Percentiles rank a stretch among this genome's conserved stretches.
These are phyloP conservation scores for Ceratocystis harringtonii DNA, from an alignment of 2,329 filamentous ascomycete species.

Conservation along the genomic window DNA sequence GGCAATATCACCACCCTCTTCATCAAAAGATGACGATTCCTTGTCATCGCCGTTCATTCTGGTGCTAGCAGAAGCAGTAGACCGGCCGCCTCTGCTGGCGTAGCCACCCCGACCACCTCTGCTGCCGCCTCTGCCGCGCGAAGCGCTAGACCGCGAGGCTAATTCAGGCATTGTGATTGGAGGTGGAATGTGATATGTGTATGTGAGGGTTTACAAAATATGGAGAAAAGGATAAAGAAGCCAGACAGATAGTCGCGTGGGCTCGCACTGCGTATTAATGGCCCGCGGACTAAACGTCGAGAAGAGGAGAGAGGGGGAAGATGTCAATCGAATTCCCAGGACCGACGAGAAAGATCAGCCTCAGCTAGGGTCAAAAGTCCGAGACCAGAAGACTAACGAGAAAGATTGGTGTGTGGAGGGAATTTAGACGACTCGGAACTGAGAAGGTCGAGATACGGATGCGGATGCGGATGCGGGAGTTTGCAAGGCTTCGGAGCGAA, in stretches of 20 bases:
- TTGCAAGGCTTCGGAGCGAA: too few species aligned
- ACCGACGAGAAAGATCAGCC: too few species aligned
- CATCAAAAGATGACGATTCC: constrained; percentile 44
- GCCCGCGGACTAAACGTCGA: constrained; percentile 17
- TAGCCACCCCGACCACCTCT: constrained; percentile 72
- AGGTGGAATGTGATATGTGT: constrained; percentile 21
- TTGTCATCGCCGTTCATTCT: constrained; percentile 60
- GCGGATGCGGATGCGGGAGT: too few species aligned
- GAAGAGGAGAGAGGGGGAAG: not conserved
- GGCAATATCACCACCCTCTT: constrained; percentile 75
- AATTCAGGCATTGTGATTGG: constrained; percentile 68
- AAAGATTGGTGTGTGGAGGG: too few species aligned
- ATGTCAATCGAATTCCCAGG: too few species aligned
- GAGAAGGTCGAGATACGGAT: constrained; percentile 21
- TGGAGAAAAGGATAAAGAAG: constrained; percentile 10
- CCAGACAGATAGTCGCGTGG: constrained; percentile 22
- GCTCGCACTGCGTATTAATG: constrained; percentile 18
- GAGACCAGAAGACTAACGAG: too few species aligned
- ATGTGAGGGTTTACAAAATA: constrained; percentile 23
- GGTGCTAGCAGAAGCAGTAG: constrained; percentile 29
- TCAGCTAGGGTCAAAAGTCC: too few species aligned
- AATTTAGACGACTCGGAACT: constrained; percentile 8
- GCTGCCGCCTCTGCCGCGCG: constrained; percentile 79
- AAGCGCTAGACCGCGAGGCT: constrained; percentile 65
- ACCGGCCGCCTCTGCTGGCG: constrained; percentile 56